phyloP scores from a whole-genome alignment of 305 asterid species.

The Fraxinus dipetala region DNA sequence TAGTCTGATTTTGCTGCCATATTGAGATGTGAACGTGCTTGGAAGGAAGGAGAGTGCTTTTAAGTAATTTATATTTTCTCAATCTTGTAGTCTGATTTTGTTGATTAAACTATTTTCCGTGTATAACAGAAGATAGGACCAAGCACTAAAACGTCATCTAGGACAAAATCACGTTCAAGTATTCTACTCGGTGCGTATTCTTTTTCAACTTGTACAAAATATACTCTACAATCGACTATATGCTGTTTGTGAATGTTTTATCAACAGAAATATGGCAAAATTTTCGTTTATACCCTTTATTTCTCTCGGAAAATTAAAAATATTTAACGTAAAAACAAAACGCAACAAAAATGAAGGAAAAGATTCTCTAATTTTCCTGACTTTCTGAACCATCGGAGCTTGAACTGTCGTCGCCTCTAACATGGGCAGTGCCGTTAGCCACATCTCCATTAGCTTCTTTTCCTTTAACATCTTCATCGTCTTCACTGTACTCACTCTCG shows the following conservation, averaged over 20 bases:
- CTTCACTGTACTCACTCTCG: constrained; percentile 95
- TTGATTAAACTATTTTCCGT: neutral
- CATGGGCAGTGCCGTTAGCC: constrained; percentile 54
- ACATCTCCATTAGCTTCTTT: constrained; percentile 43
- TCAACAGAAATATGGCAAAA: neutral
- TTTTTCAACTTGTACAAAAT: neutral
- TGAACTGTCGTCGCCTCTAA: constrained; percentile 35
- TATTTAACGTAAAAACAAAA: constrained; percentile 7
- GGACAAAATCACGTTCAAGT: neutral
- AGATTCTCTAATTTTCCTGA: constrained; percentile 42
- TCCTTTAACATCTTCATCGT: constrained; percentile 66
- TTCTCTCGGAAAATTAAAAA: neutral
- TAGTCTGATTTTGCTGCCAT: neutral
- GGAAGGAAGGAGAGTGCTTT: neutral
- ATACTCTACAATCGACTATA: neutral
- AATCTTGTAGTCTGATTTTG: too few species aligned
- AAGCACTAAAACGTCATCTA: neutral
- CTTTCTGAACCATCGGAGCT: constrained; percentile 64
- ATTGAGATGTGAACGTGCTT: neutral
- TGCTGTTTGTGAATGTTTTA: neutral
- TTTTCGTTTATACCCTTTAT: neutral
- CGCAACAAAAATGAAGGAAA: constrained; percentile 6
- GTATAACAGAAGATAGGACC: neutral
- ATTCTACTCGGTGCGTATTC: neutral
- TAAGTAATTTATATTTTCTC: neutral